Conservation (phyloP, 2,329 filamentous ascomycete species). For the Capronia coronata region DNA sequence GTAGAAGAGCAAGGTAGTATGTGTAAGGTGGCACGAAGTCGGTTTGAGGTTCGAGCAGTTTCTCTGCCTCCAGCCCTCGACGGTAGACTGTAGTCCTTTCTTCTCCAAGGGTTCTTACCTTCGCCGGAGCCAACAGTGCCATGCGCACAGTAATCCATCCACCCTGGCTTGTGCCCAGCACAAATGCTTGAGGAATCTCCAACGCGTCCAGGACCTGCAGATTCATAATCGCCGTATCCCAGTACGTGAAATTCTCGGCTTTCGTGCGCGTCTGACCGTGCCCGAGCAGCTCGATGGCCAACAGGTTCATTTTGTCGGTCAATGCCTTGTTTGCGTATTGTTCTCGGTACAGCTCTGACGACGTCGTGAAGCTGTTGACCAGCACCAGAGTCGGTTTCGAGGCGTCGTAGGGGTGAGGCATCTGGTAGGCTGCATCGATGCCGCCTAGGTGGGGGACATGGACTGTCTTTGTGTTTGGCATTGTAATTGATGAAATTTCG, state of each 20-base stretch:
- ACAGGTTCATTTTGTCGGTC: constrained; percentile 41
- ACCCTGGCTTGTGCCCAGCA: constrained; percentile 49
- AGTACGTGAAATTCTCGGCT: constrained; percentile 48
- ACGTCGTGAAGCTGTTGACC: constrained; percentile 49
- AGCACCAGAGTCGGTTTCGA: constrained; percentile 48
- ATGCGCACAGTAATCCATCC: constrained; percentile 49
- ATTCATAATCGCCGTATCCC: constrained; percentile 49
- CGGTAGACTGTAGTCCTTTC: too few species aligned
- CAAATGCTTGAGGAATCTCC: constrained; percentile 28
- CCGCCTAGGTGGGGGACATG: constrained; percentile 47
- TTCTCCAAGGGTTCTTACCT: too few species aligned
- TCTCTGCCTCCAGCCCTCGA: too few species aligned
- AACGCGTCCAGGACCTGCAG: constrained; percentile 30
- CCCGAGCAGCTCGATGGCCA: constrained; percentile 51
- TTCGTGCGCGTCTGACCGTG: constrained; percentile 43
- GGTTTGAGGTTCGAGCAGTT: too few species aligned
- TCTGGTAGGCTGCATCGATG: constrained; percentile 45
- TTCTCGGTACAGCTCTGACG: constrained; percentile 39
- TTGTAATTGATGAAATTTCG: too few species aligned
- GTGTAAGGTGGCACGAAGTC: too few species aligned
- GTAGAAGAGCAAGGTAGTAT: too few species aligned
- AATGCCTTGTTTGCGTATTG: constrained; percentile 38
- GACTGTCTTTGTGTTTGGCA: too few species aligned
- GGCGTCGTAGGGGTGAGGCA: constrained; percentile 42
- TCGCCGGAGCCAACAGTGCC: constrained; percentile 47